Evolutionary conservation across 345 rosid species (phyloP).

Genomic region (Salix udensis): DNA sequence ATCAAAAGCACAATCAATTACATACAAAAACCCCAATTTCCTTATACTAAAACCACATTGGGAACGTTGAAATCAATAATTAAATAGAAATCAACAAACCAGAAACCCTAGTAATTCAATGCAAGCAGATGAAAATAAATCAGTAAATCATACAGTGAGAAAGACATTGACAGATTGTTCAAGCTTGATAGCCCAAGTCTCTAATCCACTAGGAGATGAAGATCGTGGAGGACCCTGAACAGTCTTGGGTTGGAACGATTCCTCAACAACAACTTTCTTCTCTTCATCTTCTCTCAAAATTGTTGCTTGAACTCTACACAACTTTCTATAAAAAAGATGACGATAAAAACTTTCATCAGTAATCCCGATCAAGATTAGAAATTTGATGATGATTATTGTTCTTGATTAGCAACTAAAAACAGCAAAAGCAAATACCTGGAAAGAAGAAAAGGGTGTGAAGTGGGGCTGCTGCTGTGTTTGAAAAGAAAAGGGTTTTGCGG

Average conservation of each 20-base stretch:
- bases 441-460: not conserved
- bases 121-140: not conserved
- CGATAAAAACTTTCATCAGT: not conserved
- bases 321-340: slow-evolving; percentile 20
- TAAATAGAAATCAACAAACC: not conserved
- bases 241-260: slow-evolving; percentile 51
- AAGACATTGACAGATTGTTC: slow-evolving; percentile 78
- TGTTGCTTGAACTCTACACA: slow-evolving; percentile 44
- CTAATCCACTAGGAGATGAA: slow-evolving; percentile 40
- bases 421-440: not conserved
- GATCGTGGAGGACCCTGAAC: slow-evolving; percentile 14
- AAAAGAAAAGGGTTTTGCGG: not conserved
- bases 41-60: not conserved
- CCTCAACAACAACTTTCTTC: slow-evolving; percentile 62
- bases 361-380: not conserved
- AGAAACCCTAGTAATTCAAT: not conserved
- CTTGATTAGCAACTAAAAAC: not conserved
- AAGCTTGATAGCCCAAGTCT: slow-evolving; percentile 57
- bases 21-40: not conserved
- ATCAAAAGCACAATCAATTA: not conserved
- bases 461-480: not conserved
- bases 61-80: not conserved
- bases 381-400: not conserved
- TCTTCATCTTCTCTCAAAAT: slow-evolving; percentile 62
- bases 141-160: slow-evolving; percentile 51